A percentile compares a stretch with the other conserved stretches of the same genome.
phyloP scores from a whole-genome alignment of 1,139 yeast genomes.

The Blastobotrys persicus region DNA sequence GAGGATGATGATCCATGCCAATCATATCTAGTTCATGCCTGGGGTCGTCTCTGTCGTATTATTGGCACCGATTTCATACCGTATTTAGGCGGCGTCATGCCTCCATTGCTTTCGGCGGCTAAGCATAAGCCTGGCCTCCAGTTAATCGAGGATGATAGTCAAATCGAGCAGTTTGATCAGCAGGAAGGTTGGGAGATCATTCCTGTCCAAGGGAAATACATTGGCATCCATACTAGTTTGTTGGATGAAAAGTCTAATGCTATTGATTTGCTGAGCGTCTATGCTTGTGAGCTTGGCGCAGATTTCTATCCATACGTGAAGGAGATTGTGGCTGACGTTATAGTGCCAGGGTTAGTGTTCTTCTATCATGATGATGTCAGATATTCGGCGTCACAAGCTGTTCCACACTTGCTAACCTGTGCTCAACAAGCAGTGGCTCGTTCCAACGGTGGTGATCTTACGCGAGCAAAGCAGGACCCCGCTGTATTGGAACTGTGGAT shows the following conservation, averaged over 20 bases:
- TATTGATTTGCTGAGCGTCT: constrained; percentile 81
- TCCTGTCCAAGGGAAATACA: constrained; percentile 84
- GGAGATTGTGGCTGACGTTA: constrained; percentile 74
- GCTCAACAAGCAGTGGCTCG: constrained; percentile 38
- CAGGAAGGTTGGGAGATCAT: constrained; percentile 96
- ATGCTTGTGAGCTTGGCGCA: constrained; percentile 80
- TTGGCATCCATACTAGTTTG: constrained; percentile 90
- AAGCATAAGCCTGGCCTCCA: constrained; percentile 88
- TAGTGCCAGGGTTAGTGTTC: constrained; percentile 85
- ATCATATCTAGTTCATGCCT: constrained; percentile 86
- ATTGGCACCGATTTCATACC: constrained; percentile 85
- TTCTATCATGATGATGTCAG: constrained; percentile 94
- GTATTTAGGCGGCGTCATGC: constrained; percentile 83
- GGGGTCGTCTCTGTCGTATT: constrained; percentile 91
- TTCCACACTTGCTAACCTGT: constrained; percentile 73
- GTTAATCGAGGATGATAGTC: constrained; percentile 81
- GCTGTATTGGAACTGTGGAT: constrained; percentile 67
- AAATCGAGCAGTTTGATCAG: constrained; percentile 73
- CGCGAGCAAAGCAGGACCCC: constrained; percentile 45
- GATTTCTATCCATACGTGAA: constrained; percentile 81
- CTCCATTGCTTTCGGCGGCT: constrained; percentile 81
- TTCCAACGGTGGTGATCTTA: constrained; percentile 35
- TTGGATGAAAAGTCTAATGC: constrained; percentile 92
- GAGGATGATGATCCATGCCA: constrained; percentile 78
- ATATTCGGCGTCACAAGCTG: constrained; percentile 79